Evolutionary conservation across 2,329 filamentous ascomycete genomes (phyloP).

Genomic region (Clonostachys sp.): DNA sequence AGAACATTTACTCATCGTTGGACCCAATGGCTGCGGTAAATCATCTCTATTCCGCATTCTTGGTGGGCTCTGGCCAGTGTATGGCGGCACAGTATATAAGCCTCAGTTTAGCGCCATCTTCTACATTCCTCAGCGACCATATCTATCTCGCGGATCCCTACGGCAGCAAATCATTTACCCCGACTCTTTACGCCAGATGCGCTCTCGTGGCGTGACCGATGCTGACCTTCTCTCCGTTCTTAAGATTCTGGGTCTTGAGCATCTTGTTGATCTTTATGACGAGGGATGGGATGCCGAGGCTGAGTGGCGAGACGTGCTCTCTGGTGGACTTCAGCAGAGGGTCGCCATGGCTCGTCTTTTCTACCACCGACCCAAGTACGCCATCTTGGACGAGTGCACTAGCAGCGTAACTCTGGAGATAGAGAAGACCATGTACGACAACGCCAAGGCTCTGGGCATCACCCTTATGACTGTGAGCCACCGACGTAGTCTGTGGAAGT

Average conservation of each 20-base stretch:
- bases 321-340: conserved; percentile 88
- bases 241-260: conserved; percentile 74
- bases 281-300: conserved; percentile 88
- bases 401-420: conserved; percentile 92
- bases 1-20: conserved; percentile 90
- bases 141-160: conserved; percentile 86
- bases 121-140: conserved; percentile 95
- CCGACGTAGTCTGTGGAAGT: conserved; percentile 88
- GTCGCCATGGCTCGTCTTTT: conserved; percentile 95
- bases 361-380: conserved; percentile 89
- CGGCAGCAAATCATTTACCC: conserved; percentile 97
- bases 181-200: conserved; percentile 83
- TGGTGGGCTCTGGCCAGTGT: conserved; percentile 95
- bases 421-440: conserved; percentile 95
- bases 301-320: conserved; percentile 94
- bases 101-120: conserved; percentile 92
- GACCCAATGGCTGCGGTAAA: conserved; percentile 96
- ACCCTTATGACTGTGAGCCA: conserved; percentile 97
- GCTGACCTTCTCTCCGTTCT: conserved; percentile 74
- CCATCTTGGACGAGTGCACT: conserved; percentile 96
- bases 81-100: conserved; percentile 89
- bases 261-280: conserved; percentile 71
- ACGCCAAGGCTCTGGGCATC: conserved; percentile 84
- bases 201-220: conserved; percentile 77
- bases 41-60: conserved; percentile 94